These are phyloP conservation scores for Maudiozyma bulderi DNA, from an alignment of 805 yeast genomes.

Conservation along the genomic window DNA sequence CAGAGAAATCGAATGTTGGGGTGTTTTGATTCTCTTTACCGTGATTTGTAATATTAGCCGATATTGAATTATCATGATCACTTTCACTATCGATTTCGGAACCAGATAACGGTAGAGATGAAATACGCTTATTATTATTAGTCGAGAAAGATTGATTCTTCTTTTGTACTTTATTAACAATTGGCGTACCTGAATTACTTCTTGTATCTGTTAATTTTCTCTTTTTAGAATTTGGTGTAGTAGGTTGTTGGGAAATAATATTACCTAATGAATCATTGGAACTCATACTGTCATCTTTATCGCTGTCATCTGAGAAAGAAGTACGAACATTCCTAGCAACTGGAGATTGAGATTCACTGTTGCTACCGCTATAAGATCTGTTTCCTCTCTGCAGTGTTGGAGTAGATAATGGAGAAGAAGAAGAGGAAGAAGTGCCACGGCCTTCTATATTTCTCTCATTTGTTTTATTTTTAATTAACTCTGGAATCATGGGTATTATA, in stretches of 20 bases:
- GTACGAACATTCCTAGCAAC: neutral
- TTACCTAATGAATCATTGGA: neutral
- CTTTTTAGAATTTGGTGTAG: slow-evolving; percentile 3
- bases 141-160: slow-evolving; percentile 20
- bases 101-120: neutral
- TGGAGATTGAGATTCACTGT: too few relatives aligned
- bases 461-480: slow-evolving; percentile 26
- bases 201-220: slow-evolving; percentile 5
- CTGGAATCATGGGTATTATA: slow-evolving; percentile 40
- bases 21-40: neutral
- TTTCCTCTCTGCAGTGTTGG: too few relatives aligned
- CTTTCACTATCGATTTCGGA: neutral
- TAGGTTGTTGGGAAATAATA: neutral
- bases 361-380: too few relatives aligned
- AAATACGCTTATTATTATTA: slow-evolving; percentile 2
- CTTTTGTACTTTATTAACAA: slow-evolving; percentile 17
- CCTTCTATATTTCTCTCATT: neutral
- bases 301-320: neutral
- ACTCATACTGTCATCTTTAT: neutral
- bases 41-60: neutral
- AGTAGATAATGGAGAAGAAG: too few relatives aligned
- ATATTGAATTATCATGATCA: neutral
- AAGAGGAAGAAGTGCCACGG: too few relatives aligned
- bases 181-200: slow-evolving; percentile 13
- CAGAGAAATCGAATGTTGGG: slow-evolving; percentile 12